Percentiles rank a stretch among this genome's conserved stretches.
phyloP scores from a whole-genome alignment of 2,329 filamentous ascomycete species.

The Aspergillus sclerotialis region DNA sequence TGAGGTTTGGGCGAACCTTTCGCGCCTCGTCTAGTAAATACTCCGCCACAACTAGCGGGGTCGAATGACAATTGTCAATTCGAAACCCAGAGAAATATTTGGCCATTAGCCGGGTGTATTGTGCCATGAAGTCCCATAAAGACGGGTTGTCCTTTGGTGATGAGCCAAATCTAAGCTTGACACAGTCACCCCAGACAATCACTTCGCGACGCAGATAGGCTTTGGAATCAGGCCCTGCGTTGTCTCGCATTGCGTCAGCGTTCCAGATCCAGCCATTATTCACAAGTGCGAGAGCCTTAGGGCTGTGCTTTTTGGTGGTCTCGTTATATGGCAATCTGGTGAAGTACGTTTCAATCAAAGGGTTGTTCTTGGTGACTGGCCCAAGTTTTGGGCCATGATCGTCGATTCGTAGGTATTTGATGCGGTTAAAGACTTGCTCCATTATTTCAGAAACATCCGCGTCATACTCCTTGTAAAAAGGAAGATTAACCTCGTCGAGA shows the following conservation, averaged over 20 bases:
- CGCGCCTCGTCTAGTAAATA: conserved; percentile 93
- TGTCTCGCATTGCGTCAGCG: conserved; percentile 87
- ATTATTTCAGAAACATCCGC: conserved; percentile 73
- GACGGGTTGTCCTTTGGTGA: conserved; percentile 79
- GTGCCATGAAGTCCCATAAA: conserved; percentile 92
- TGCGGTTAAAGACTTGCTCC: conserved; percentile 86
- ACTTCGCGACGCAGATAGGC: conserved; percentile 96
- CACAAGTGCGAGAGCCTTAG: conserved; percentile 70
- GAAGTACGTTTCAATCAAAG: conserved; percentile 91
- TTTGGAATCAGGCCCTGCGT: conserved; percentile 79
- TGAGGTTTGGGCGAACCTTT: conserved; percentile 75
- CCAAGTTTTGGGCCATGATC: conserved; percentile 83
- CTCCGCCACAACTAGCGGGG: conserved; percentile 87
- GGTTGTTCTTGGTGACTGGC: conserved; percentile 66
- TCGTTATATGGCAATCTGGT: conserved; percentile 77
- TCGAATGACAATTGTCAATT: conserved; percentile 97
- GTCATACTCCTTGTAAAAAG: conserved; percentile 90
- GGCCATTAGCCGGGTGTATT: conserved; percentile 84
- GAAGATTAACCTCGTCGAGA: conserved; percentile 76
- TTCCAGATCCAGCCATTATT: conserved; percentile 99
- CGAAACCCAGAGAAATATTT: conserved; percentile 93
- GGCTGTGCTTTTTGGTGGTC: conserved; percentile 66
- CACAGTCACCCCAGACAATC: conserved; percentile 97
- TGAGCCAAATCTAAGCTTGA: conserved; percentile 86
- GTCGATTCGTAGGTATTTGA: conserved; percentile 92